Conservation (phyloP, 2,329 filamentous ascomycete genomes). For the Ceratocystis diversiconidia region DNA sequence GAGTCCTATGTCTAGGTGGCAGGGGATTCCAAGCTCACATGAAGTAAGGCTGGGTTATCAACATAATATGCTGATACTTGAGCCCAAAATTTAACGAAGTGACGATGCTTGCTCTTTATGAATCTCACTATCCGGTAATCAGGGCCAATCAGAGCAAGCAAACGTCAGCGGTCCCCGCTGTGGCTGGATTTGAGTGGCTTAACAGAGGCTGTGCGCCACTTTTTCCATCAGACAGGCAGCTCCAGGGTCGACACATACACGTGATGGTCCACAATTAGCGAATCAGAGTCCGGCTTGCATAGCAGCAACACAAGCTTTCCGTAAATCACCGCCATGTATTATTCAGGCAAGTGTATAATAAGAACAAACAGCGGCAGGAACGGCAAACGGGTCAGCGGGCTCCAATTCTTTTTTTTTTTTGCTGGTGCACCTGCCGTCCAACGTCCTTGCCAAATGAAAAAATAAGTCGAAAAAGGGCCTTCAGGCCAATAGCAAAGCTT, state of each 20-base stretch:
- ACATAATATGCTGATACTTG: too few species aligned
- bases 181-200: too few species aligned
- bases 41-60: too few species aligned
- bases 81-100: too few species aligned
- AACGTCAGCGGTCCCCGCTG: too few species aligned
- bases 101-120: too few species aligned
- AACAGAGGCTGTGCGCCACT: too few species aligned
- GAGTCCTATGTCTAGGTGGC: too few species aligned
- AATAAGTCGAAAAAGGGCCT: not conserved
- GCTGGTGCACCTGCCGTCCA: conserved; percentile 5
- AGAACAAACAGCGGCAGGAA: not conserved
- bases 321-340: not conserved
- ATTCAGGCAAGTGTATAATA: too few species aligned
- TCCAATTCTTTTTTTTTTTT: not conserved
- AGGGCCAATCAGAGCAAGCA: not conserved
- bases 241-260: not conserved
- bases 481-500: not conserved
- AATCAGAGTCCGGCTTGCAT: too few species aligned
- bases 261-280: not conserved
- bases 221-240: not conserved
- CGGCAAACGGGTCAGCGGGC: conserved; percentile 7
- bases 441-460: not conserved
- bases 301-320: not conserved
- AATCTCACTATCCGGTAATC: too few species aligned
- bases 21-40: too few species aligned